phyloP scores from a whole-genome alignment of 768 basidiomycete genomes.

The Sporobolomyces phaffii region DNA sequence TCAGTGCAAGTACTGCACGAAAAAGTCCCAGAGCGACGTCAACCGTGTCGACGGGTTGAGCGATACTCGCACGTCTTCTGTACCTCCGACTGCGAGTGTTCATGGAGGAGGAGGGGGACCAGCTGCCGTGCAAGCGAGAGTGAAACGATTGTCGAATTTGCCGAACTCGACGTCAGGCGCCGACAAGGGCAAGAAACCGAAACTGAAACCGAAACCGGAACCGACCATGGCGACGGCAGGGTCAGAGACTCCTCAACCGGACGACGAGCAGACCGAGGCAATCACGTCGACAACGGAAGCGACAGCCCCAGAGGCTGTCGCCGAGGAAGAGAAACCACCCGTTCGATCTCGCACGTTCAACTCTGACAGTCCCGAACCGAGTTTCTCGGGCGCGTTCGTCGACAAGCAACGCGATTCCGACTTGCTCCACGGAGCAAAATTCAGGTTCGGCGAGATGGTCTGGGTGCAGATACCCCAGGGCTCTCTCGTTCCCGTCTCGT shows the following conservation, averaged over 20 bases:
- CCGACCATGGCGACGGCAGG: too few relatives aligned
- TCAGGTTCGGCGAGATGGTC: background rate
- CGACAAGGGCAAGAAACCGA: too few relatives aligned
- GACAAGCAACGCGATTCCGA: slow-evolving; percentile 22
- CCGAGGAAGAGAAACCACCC: background rate
- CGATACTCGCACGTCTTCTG: background rate
- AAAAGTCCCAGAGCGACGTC: slow-evolving; percentile 35
- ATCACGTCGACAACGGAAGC: too few relatives aligned
- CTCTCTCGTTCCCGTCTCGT: slow-evolving; percentile 52
- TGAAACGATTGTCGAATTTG: background rate
- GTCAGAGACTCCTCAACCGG: too few relatives aligned
- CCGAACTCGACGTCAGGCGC: too few relatives aligned
- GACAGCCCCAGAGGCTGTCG: too few relatives aligned
- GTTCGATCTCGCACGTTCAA: slow-evolving; percentile 1
- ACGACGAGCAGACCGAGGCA: too few relatives aligned
- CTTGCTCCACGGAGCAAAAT: slow-evolving; percentile 62
- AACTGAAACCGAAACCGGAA: too few relatives aligned
- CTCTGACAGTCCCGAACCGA: background rate
- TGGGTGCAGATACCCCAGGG: slow-evolving; percentile 1
- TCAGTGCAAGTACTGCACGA: slow-evolving; percentile 40
- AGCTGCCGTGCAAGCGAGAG: background rate
- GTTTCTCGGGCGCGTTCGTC: slow-evolving; percentile 23
- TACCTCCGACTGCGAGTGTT: too few relatives aligned
- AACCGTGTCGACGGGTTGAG: slow-evolving; percentile 28
- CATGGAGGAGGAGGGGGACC: too few relatives aligned